Conservation (phyloP, 2,329 filamentous ascomycete species). For the Penicillium sp. region DNA sequence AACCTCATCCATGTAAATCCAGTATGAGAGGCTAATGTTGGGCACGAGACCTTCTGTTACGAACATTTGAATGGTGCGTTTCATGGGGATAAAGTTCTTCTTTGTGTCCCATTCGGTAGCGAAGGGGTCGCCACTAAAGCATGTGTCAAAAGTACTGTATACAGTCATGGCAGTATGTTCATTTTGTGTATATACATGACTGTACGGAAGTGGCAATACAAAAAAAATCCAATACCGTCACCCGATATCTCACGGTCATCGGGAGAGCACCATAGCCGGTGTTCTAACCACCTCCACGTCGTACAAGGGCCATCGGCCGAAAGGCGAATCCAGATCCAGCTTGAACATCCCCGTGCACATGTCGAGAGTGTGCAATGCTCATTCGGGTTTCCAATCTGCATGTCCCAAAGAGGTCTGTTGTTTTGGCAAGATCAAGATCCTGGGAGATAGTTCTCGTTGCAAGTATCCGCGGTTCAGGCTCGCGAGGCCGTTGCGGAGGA, state of each 20-base stretch:
- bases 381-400: neutral
- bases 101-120: slow-evolving; percentile 1
- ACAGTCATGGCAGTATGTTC: neutral
- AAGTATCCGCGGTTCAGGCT: neutral
- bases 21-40: neutral
- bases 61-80: neutral
- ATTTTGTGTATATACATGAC: neutral
- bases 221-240: slow-evolving; percentile 1
- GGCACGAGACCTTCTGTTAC: neutral
- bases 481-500: slow-evolving; percentile 6
- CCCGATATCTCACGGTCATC: slow-evolving; percentile 5
- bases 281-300: slow-evolving; percentile 18
- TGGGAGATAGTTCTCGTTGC: neutral
- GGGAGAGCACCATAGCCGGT: slow-evolving; percentile 5
- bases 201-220: slow-evolving; percentile 4
- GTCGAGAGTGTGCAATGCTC: neutral
- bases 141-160: neutral
- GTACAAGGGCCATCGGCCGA: slow-evolving; percentile 21
- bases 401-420: neutral
- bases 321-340: slow-evolving; percentile 10
- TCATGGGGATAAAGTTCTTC: slow-evolving; percentile 3
- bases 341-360: neutral
- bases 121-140: neutral
- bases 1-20: slow-evolving; percentile 8
- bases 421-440: neutral